Evolutionary conservation across 1,139 yeast species (phyloP).

Genomic region (Keqinozyma sinolaborantium): DNA sequence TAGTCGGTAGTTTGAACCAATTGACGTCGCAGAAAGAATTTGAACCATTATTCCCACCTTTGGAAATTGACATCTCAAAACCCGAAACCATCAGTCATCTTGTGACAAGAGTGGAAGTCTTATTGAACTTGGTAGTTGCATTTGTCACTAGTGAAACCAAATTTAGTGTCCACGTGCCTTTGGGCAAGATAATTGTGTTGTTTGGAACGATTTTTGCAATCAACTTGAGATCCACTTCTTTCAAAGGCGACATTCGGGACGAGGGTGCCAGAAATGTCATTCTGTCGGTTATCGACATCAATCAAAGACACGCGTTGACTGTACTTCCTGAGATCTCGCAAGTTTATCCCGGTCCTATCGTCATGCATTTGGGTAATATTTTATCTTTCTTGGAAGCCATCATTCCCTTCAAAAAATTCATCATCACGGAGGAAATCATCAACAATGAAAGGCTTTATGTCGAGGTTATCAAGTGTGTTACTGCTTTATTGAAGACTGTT

Average conservation of each 20-base stretch:
- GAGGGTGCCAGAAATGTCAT: constrained; percentile 41
- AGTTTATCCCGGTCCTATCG: constrained; percentile 40
- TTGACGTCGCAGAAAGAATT: constrained; percentile 10
- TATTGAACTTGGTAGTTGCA: constrained; percentile 42
- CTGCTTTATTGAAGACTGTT: constrained; percentile 25
- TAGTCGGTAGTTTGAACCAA: constrained; percentile 4
- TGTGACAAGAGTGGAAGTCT: constrained; percentile 44
- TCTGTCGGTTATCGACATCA: constrained; percentile 33
- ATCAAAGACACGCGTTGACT: constrained; percentile 42
- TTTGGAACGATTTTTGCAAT: constrained; percentile 52
- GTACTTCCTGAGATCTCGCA: constrained; percentile 36
- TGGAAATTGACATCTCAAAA: constrained; percentile 56
- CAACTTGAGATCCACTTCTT: constrained; percentile 50
- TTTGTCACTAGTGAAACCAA: constrained; percentile 46
- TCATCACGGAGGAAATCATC: constrained; percentile 25
- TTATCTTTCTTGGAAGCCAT: constrained; percentile 52
- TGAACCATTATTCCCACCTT: constrained; percentile 33
- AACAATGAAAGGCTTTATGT: constrained; percentile 28
- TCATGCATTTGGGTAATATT: constrained; percentile 48
- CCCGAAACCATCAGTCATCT: constrained; percentile 49
- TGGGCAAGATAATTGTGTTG: constrained; percentile 49
- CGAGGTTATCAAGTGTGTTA: constrained; percentile 25
- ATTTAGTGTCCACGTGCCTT: constrained; percentile 49
- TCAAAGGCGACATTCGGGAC: constrained; percentile 57
- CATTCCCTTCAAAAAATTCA: constrained; percentile 44